Conservation (phyloP, 305 asterid species). For the Rubia balearica region DNA sequence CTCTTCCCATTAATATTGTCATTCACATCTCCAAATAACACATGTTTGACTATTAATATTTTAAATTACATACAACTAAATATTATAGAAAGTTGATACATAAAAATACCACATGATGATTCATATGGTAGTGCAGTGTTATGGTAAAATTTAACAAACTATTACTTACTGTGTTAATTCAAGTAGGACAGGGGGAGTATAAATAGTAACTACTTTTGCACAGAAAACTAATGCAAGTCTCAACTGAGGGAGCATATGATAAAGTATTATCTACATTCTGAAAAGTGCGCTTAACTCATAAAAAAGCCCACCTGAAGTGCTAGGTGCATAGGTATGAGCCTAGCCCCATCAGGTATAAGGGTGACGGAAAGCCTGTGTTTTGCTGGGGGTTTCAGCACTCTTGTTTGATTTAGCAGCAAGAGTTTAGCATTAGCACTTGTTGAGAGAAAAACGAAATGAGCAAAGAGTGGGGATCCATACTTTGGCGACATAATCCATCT, state of each 20-base stretch:
- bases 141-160: not conserved
- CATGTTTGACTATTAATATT: too few species aligned
- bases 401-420: too few species aligned
- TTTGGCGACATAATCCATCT: slow-evolving; percentile 79
- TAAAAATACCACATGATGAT: not conserved
- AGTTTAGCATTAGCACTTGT: not conserved
- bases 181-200: not conserved
- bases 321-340: too few species aligned
- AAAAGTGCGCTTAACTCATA: too few species aligned
- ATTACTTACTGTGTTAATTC: not conserved
- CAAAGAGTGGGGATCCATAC: slow-evolving; percentile 25
- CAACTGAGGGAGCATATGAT: not conserved
- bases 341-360: too few species aligned
- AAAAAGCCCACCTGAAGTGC: too few species aligned
- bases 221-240: not conserved
- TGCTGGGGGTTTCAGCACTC: too few species aligned
- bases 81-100: not conserved
- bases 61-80: too few species aligned
- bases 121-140: not conserved
- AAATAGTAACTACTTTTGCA: not conserved
- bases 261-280: not conserved
- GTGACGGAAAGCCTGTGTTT: too few species aligned
- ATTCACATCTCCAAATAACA: not conserved
- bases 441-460: not conserved
- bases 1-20: not conserved